These are phyloP conservation scores for Ogataea populi-albae DNA, from an alignment of 805 yeast genomes.

Conservation along the genomic window DNA sequence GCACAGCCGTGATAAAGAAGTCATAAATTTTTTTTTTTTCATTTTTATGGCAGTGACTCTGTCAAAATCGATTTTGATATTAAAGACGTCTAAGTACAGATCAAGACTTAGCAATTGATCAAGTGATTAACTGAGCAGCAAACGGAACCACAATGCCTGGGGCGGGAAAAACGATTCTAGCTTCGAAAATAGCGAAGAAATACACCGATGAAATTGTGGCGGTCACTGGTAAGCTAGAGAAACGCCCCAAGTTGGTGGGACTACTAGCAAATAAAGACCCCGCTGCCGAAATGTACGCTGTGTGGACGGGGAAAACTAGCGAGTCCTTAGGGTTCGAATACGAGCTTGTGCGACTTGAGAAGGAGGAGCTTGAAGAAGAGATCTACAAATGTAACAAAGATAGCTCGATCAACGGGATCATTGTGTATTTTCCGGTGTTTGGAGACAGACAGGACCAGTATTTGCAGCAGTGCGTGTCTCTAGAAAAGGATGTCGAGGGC, in stretches of 20 bases:
- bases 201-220: conserved; percentile 68
- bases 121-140: no score
- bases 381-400: conserved; percentile 81
- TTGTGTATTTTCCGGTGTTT: conserved; percentile 97
- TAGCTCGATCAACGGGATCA: conserved; percentile 78
- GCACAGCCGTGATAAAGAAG: no score
- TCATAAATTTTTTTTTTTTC: no score
- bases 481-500: conserved; percentile 95
- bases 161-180: conserved; percentile 80
- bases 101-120: no score
- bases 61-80: no score
- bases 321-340: conserved; percentile 82
- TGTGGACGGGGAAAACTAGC: conserved; percentile 92
- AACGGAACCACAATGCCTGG: no score
- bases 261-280: conserved; percentile 91
- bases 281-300: conserved; percentile 92
- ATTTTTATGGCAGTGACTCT: no score
- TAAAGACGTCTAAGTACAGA: no score
- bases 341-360: conserved; percentile 66
- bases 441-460: conserved; percentile 95
- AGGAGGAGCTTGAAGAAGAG: conserved; percentile 81
- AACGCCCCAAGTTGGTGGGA: conserved; percentile 80
- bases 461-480: conserved; percentile 86
- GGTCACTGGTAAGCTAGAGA: conserved; percentile 50
- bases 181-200: conserved; percentile 82